Evolutionary conservation across 2,329 filamentous ascomycete species (phyloP).

Genomic region (Cladosporium sp.): DNA sequence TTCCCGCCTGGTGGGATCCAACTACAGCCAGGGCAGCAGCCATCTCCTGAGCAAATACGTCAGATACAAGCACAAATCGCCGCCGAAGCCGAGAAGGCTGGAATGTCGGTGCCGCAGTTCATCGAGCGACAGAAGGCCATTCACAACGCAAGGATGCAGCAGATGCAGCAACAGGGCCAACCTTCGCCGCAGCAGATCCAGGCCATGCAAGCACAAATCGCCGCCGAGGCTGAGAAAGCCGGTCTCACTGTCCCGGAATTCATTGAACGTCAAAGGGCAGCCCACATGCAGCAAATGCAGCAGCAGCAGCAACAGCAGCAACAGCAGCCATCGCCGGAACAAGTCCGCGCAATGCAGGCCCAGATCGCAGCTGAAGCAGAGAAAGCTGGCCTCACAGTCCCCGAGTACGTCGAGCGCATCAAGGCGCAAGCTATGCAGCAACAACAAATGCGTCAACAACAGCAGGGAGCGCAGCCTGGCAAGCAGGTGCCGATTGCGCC

Average conservation of each 20-base stretch:
- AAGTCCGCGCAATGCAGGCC: slow-evolving; percentile 80
- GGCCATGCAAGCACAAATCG: slow-evolving; percentile 78
- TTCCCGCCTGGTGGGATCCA: slow-evolving; percentile 19
- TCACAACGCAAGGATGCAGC: slow-evolving; percentile 56
- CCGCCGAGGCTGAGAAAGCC: slow-evolving; percentile 76
- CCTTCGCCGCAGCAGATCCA: slow-evolving; percentile 83
- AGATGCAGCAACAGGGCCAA: slow-evolving; percentile 41
- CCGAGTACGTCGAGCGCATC: slow-evolving; percentile 69
- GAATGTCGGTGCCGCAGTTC: slow-evolving; percentile 83
- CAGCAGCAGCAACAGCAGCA: slow-evolving; percentile 29
- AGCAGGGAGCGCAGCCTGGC: slow-evolving; percentile 45
- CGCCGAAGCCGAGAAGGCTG: slow-evolving; percentile 77
- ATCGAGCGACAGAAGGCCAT: slow-evolving; percentile 57
- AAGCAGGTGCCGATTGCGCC: slow-evolving; percentile 69
- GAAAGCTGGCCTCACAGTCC: slow-evolving; percentile 80
- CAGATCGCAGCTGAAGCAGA: slow-evolving; percentile 80
- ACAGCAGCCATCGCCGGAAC: slow-evolving; percentile 71
- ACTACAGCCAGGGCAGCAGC: slow-evolving; percentile 49
- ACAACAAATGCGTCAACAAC: slow-evolving; percentile 51
- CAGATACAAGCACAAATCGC: slow-evolving; percentile 81
- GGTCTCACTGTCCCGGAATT: slow-evolving; percentile 86
- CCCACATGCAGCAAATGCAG: no score
- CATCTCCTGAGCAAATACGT: slow-evolving; percentile 82
- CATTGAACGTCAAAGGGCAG: slow-evolving; percentile 56
- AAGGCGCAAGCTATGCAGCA: slow-evolving; percentile 57